Base-by-base conservation (phyloP, 2,329 filamentous ascomycete genomes). In the Aspergillus fructus region DNA sequence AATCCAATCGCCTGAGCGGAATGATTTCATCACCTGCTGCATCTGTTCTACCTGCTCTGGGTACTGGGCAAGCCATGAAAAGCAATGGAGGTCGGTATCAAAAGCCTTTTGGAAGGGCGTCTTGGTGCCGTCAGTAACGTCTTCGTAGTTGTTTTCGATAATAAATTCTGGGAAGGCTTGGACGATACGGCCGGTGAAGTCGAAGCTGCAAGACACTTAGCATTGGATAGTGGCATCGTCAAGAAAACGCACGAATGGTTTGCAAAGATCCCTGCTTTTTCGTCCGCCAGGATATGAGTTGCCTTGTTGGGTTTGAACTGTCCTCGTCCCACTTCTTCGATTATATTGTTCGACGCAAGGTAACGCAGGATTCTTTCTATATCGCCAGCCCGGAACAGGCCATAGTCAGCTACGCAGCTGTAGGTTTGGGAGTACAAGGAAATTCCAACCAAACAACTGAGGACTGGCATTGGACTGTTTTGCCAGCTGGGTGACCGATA, bases 31-130 rank as follows among this genome's bases (percentile, higher is more conserved):
- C 19, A 40, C 34, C 19, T 39, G n/a, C 17, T 51, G 53, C 42
- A 56, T 17, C 17, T 21, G n/a, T 2, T 57, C 55, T 15, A 69
- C 65, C 13, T 64, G 62, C 49, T 67, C 60, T 5, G 71, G 69
- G 9, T 71, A 56, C 50, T 66, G 51, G 3, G 61, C 39, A 15
- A 73, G 61, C 62, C 68, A 72, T 15, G 67, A 61, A 47, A 71
- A 73, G n/a, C 59, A 54, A 15, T 42, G 48, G 4, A 71, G 63
- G 1, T 65, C 56, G 0, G 71, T 73, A 8, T 68, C 63, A 53
- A 64, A 64, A 3, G 66, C 68, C 51, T 67, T 70, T 50, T 70
- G 70, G 47, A 72, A 71, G 5, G 68, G 67, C 0, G 66, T 68
- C 4, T 68, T 59, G 11, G 50, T 64, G 33, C 59, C 64, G 34